phyloP scores from a whole-genome alignment of 192 early-diverging fungal species.

The Umbelopsis ramanniana region DNA sequence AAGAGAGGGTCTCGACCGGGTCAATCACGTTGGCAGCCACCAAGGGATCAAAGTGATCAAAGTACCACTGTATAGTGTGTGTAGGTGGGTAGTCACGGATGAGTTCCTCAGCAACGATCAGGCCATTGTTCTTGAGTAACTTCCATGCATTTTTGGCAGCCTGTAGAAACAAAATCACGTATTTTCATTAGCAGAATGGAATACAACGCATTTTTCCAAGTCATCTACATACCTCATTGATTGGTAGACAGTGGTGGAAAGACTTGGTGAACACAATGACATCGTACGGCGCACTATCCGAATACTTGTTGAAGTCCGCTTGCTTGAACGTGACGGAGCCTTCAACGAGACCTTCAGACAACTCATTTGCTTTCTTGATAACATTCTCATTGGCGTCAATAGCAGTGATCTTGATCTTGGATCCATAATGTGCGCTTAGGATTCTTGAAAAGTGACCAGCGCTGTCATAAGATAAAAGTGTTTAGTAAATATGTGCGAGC shows the following conservation, averaged over 20 bases:
- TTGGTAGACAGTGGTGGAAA: constrained; percentile 5
- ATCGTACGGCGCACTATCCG: not conserved
- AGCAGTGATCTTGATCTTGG: not conserved
- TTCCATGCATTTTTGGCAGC: not conserved
- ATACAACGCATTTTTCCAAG: no score
- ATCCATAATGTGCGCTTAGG: not conserved
- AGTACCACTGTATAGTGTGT: not conserved
- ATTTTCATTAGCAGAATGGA: no score
- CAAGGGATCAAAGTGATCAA: not conserved
- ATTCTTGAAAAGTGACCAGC: not conserved
- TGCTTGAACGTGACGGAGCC: not conserved
- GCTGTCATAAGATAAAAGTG: not conserved
- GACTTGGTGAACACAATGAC: constrained; percentile 9
- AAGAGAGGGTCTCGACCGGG: not conserved
- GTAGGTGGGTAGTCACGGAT: not conserved
- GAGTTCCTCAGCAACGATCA: constrained; percentile 2
- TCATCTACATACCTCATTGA: not conserved
- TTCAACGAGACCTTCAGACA: not conserved
- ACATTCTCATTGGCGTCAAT: not conserved
- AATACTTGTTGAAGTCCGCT: constrained; percentile 5
- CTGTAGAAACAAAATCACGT: not conserved
- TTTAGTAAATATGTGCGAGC: not conserved
- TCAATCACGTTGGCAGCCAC: not conserved
- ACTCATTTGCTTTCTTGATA: not conserved
- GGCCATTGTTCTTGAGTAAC: not conserved